These are phyloP conservation scores for Taphrina betulina DNA, from an alignment of 1,139 yeast species.

Conservation along the genomic window DNA sequence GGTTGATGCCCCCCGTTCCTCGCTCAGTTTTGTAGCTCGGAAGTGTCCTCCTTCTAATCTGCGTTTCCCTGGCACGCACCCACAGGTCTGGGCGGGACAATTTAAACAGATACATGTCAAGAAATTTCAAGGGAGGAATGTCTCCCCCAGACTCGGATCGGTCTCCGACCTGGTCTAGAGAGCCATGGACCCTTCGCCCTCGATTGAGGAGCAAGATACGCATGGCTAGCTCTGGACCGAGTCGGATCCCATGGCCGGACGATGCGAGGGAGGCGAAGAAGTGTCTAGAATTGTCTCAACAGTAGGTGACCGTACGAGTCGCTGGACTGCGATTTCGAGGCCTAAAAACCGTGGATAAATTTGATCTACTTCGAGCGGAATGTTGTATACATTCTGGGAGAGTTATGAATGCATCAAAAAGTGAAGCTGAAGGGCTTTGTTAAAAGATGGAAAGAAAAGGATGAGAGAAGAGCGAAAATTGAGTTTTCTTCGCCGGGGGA, in stretches of 20 bases:
- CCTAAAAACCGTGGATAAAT: conserved; percentile 16
- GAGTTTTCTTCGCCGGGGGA: too few species aligned
- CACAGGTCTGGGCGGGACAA: conserved; percentile 33
- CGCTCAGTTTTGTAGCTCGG: conserved; percentile 2
- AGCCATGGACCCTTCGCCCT: background rate
- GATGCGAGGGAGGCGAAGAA: background rate
- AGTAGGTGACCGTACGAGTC: conserved; percentile 22
- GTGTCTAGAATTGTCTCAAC: conserved; percentile 4
- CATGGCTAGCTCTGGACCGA: background rate
- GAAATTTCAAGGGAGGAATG: background rate
- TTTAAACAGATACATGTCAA: conserved; percentile 19
- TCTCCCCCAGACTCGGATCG: background rate
- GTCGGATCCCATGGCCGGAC: background rate
- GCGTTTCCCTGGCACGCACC: conserved; percentile 33
- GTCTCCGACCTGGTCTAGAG: background rate
- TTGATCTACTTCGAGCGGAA: conserved; percentile 16
- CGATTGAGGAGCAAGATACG: background rate
- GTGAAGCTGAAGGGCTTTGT: conserved; percentile 20
- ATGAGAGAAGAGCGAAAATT: too few species aligned
- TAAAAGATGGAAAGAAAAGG: background rate
- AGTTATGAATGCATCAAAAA: conserved; percentile 3
- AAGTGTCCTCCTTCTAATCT: conserved; percentile 15
- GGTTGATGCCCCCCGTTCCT: conserved; percentile 34
- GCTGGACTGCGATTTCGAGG: conserved; percentile 1
- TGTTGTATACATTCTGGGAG: conserved; percentile 21